A percentile compares a stretch with the other conserved stretches of the same genome.
Evolutionary conservation across 345 rosid species (phyloP).

Genomic region (Melaleuca alternifolia): DNA sequence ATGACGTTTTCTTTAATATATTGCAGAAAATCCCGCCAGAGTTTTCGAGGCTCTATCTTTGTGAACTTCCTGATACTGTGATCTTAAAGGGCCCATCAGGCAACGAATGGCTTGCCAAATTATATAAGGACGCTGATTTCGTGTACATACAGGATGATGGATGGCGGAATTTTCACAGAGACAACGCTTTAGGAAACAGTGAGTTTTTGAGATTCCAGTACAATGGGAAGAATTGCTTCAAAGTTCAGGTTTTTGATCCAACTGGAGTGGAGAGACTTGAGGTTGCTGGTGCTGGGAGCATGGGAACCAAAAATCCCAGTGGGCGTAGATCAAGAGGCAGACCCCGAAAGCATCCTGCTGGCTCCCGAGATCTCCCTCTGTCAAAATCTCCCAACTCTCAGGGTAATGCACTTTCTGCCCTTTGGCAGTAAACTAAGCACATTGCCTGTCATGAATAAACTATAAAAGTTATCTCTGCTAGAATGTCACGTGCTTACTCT

Average conservation of each 20-base stretch:
- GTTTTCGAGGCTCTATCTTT: neutral
- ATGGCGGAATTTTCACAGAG: conserved; percentile 3
- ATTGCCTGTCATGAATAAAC: too few species aligned
- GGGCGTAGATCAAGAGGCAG: neutral
- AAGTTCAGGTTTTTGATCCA: neutral
- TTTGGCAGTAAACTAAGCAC: too few species aligned
- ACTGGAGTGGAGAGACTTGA: neutral
- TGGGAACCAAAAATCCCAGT: neutral
- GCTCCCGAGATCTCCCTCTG: neutral
- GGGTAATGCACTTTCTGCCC: too few species aligned
- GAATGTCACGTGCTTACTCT: too few species aligned
- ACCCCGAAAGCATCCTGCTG: neutral
- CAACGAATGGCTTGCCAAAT: neutral
- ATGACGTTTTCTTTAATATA: neutral
- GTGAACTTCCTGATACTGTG: neutral
- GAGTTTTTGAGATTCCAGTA: conserved; percentile 1
- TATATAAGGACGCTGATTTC: neutral
- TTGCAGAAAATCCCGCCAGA: neutral
- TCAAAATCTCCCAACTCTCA: too few species aligned
- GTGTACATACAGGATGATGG: conserved; percentile 1
- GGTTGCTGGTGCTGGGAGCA: neutral
- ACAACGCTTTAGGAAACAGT: neutral
- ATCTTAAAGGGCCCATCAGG: conserved; percentile 1
- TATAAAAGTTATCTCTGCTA: too few species aligned
- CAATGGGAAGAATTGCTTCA: conserved; percentile 5